phyloP scores from a whole-genome alignment of 164 flowering plant species.

The Annona cherimola region DNA sequence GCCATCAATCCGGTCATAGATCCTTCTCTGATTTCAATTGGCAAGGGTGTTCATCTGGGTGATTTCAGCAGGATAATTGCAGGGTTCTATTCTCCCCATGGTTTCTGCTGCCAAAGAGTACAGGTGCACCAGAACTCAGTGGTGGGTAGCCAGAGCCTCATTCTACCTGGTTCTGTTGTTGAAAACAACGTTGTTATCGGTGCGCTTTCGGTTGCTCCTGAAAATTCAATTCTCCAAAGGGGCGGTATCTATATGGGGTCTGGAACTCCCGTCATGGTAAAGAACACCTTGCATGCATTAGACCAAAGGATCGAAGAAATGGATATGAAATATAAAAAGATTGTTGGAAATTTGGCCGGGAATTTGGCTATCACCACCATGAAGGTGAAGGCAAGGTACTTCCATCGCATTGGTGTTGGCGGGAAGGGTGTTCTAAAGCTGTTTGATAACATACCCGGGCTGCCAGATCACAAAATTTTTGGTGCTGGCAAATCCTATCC shows the following conservation, averaged over 20 bases:
- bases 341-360: slow-evolving; percentile 64
- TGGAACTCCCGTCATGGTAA: slow-evolving; percentile 56
- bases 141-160: slow-evolving; percentile 58
- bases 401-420: slow-evolving; percentile 68
- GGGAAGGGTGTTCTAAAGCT: slow-evolving; percentile 55
- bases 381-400: slow-evolving; percentile 66
- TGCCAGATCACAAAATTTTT: slow-evolving; percentile 58
- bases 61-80: slow-evolving; percentile 63
- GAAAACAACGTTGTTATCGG: slow-evolving; percentile 62
- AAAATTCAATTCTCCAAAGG: slow-evolving; percentile 48
- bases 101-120: slow-evolving; percentile 28
- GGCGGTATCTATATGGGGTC: slow-evolving; percentile 74
- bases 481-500: slow-evolving; percentile 48
- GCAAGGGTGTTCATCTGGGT: slow-evolving; percentile 65
- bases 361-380: slow-evolving; percentile 65
- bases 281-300: slow-evolving; percentile 52
- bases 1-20: slow-evolving; percentile 64
- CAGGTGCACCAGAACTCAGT: slow-evolving; percentile 58
- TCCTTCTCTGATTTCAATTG: slow-evolving; percentile 45
- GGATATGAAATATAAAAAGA: slow-evolving; percentile 59
- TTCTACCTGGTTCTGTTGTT: slow-evolving; percentile 58
- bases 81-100: slow-evolving; percentile 46
- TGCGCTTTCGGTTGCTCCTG: slow-evolving; percentile 70
- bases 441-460: slow-evolving; percentile 47
- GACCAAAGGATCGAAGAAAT: slow-evolving; percentile 74